Conservation (phyloP, 805 yeast species). For the Candida multigemmis region DNA sequence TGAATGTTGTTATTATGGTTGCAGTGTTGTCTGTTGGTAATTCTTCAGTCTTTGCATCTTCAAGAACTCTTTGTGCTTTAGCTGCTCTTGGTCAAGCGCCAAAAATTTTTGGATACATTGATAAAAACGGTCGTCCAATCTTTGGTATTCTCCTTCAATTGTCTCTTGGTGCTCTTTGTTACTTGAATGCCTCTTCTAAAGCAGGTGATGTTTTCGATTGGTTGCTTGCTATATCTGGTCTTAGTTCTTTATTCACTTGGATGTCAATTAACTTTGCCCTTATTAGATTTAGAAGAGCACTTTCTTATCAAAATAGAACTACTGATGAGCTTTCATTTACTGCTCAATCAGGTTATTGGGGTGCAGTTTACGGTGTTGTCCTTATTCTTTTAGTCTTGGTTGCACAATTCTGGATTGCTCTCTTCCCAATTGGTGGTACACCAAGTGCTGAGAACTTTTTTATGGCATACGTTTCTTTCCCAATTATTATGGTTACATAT, state of each 20-base stretch:
- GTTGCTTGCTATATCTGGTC: conserved; percentile 41
- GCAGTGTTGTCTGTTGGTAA: conserved; percentile 34
- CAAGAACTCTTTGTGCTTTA: conserved; percentile 37
- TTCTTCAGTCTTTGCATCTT: conserved; percentile 31
- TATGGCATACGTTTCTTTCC: conserved; percentile 54
- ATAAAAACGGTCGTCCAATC: conserved; percentile 42
- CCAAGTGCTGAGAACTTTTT: conserved; percentile 54
- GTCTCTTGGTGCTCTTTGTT: conserved; percentile 33
- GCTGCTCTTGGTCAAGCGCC: conserved; percentile 41
- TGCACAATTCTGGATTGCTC: conserved; percentile 79
- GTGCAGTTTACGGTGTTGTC: conserved; percentile 53
- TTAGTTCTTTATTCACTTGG: conserved; percentile 43
- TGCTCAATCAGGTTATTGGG: conserved; percentile 60
- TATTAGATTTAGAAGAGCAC: conserved; percentile 48
- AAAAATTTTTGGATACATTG: conserved; percentile 32
- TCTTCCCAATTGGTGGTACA: conserved; percentile 51
- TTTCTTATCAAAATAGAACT: conserved; percentile 58
- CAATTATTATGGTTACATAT: conserved; percentile 51
- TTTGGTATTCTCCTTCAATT: conserved; percentile 33
- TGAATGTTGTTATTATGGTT: conserved; percentile 31
- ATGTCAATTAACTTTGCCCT: conserved; percentile 34
- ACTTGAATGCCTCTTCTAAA: conserved; percentile 33
- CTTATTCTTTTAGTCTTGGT: conserved; percentile 53
- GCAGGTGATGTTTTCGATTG: conserved; percentile 35
- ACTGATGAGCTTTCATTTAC: conserved; percentile 58